Percentiles rank a stretch among this genome's conserved stretches.
phyloP scores from a whole-genome alignment of 169 alveolate species.

The Babesia ovis region DNA sequence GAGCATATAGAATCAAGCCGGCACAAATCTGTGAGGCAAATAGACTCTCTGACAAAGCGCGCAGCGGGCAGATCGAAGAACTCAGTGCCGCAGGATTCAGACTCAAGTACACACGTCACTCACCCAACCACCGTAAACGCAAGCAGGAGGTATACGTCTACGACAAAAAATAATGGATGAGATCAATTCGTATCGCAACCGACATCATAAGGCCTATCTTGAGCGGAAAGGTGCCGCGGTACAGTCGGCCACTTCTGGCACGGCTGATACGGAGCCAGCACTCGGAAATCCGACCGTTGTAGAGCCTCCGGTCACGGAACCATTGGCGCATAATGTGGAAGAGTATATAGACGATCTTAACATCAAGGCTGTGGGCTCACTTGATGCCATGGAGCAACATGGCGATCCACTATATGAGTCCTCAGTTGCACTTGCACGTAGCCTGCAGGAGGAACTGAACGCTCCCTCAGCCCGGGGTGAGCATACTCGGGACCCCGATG shows the following conservation, averaged over 20 bases:
- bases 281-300: background rate
- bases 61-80: conserved; percentile 49
- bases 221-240: conserved; percentile 16
- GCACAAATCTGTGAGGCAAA: conserved; percentile 40
- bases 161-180: conserved; percentile 35
- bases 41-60: conserved; percentile 48
- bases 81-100: conserved; percentile 53
- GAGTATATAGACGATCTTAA: background rate
- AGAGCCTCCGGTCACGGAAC: background rate
- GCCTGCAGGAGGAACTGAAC: conserved; percentile 64
- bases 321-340: background rate
- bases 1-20: conserved; percentile 33
- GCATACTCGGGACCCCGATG: conserved; percentile 57
- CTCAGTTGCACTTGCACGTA: conserved; percentile 62
- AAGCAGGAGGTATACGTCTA: conserved; percentile 58
- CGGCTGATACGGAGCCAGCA: background rate
- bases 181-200: conserved; percentile 46
- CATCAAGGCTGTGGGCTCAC: background rate
- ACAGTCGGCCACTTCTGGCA: background rate
- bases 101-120: conserved; percentile 61
- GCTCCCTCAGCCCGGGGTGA: conserved; percentile 2
- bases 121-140: conserved; percentile 65
- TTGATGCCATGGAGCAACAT: background rate
- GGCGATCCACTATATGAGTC: conserved; percentile 60
- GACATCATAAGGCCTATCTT: conserved; percentile 68